Percentiles rank a stretch among this genome's conserved stretches.
phyloP scores from a whole-genome alignment of 306 rosid species.

The Nissolia schottii region DNA sequence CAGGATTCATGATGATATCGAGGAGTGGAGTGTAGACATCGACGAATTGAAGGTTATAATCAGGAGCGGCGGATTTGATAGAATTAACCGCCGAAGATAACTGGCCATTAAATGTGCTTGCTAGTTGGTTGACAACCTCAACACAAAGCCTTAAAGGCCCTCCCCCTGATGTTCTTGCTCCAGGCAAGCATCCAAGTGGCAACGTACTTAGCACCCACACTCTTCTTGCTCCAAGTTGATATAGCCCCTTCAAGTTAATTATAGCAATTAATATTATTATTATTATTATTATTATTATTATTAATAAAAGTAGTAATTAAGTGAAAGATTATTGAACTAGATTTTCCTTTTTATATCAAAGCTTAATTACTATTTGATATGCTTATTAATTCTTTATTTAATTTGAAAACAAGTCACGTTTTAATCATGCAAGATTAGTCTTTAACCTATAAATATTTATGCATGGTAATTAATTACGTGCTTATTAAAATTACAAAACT shows the following conservation, averaged over 20 bases:
- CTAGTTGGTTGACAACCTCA: background rate
- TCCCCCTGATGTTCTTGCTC: background rate
- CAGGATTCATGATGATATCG: conserved; percentile 22
- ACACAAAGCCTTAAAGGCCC: conserved; percentile 2
- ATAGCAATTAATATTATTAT: no score
- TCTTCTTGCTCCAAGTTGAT: conserved; percentile 32
- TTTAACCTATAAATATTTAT: no score
- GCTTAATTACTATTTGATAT: no score
- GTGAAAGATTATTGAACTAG: background rate
- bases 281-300: no score
- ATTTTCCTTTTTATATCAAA: no score
- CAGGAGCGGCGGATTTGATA: background rate
- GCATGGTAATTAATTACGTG: no score
- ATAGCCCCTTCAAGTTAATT: conserved; percentile 26
- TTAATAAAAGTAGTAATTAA: no score
- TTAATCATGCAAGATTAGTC: background rate
- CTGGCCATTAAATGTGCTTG: conserved; percentile 19
- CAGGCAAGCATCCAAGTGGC: conserved; percentile 44
- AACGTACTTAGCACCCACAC: conserved; percentile 32
- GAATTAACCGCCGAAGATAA: background rate
- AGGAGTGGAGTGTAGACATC: conserved; percentile 32
- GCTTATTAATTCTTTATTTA: no score
- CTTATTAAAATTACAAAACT: no score
- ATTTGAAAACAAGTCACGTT: no score
- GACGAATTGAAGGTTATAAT: conserved; percentile 15